Evolutionary conservation across 352 stramenopile species (phyloP).

Genomic region (Globisporangium middletonii): DNA sequence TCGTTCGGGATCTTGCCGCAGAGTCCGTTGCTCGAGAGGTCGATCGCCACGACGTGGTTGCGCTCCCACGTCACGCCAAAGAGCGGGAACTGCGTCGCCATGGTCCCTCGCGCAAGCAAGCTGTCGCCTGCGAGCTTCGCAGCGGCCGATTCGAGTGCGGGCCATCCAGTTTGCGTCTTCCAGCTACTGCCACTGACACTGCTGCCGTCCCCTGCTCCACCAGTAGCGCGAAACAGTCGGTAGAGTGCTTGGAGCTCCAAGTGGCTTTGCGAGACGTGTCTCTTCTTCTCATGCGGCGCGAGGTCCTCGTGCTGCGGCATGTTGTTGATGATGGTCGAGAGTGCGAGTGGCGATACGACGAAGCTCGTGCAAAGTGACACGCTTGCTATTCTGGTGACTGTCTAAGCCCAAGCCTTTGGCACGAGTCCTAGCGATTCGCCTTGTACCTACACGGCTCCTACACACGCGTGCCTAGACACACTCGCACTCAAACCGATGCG

Average conservation of each 20-base stretch:
- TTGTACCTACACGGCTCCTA: background rate
- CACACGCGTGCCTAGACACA: background rate
- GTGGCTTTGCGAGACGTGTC: constrained; percentile 26
- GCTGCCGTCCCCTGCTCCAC: constrained; percentile 11
- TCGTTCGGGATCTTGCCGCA: constrained; percentile 32
- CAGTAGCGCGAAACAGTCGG: constrained; percentile 34
- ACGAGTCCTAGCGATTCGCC: too few relatives aligned
- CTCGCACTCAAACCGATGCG: constrained; percentile 4
- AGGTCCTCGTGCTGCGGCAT: background rate
- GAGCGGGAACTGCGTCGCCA: constrained; percentile 31
- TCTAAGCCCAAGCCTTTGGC: too few relatives aligned
- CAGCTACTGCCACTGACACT: constrained; percentile 17
- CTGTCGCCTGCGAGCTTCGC: constrained; percentile 16
- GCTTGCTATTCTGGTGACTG: too few relatives aligned
- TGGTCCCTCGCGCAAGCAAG: constrained; percentile 19
- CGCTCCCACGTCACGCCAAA: constrained; percentile 46
- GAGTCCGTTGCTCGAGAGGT: constrained; percentile 48
- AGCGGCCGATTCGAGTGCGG: constrained; percentile 16
- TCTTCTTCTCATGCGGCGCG: constrained; percentile 10
- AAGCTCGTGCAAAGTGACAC: background rate
- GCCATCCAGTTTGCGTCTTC: constrained; percentile 34
- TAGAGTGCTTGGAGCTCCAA: constrained; percentile 42
- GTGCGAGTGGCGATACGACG: too few relatives aligned
- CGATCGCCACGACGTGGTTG: constrained; percentile 56
- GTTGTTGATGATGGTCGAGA: background rate